Evolutionary conservation across 2,329 filamentous ascomycete genomes (phyloP).

Genomic region (Colletotrichum sp.): DNA sequence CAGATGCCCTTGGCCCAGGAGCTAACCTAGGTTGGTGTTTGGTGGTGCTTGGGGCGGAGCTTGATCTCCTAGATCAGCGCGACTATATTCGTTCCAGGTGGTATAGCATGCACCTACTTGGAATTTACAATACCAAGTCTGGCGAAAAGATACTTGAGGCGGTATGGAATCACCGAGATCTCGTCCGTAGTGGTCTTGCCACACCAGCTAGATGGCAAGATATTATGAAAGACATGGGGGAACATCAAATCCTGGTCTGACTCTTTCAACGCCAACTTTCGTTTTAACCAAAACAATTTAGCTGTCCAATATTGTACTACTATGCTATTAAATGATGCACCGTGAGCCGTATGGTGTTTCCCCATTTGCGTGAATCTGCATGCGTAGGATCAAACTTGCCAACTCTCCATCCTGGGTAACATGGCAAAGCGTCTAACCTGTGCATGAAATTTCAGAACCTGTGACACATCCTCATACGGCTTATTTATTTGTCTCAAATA

Average conservation of each 20-base stretch:
- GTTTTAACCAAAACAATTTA: background rate
- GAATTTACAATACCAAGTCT: background rate
- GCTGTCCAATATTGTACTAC: background rate
- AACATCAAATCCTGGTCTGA: background rate
- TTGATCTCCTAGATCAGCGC: background rate
- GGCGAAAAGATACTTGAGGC: conserved; percentile 5
- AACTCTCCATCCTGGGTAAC: background rate
- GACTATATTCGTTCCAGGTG: background rate
- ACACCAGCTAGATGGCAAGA: conserved; percentile 3
- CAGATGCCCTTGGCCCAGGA: conserved; percentile 1
- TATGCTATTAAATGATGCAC: background rate
- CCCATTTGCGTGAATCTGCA: background rate
- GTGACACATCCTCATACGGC: background rate
- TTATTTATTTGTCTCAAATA: background rate
- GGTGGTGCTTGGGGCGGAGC: conserved; percentile 4
- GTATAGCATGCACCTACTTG: background rate
- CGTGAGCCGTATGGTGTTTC: background rate
- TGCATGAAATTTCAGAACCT: background rate
- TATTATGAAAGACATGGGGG: conserved; percentile 5
- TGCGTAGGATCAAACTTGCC: background rate
- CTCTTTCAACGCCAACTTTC: background rate
- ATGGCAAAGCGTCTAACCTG: background rate
- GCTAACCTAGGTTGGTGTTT: conserved; percentile 11
- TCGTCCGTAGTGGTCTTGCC: background rate
- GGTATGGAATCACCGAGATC: background rate